Conservation (phyloP, 495 filamentous ascomycete species). For the Tuber umbilicatum region DNA sequence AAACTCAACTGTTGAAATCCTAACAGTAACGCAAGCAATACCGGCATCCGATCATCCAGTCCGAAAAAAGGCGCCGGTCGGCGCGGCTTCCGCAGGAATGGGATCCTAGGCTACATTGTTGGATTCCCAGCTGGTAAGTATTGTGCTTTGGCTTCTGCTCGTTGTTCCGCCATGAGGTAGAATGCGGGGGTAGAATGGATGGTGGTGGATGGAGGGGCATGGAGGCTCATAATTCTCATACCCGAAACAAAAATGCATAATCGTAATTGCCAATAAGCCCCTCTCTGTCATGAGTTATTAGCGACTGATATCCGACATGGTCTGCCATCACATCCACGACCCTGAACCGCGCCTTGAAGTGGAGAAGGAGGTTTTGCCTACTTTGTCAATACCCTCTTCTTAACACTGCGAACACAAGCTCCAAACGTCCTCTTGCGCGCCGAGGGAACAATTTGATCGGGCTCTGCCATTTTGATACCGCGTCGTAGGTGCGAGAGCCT, state of each 20-base stretch:
- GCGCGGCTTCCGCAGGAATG: constrained; percentile 65
- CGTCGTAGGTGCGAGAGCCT: neutral
- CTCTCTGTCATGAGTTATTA: constrained; percentile 43
- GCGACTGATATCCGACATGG: neutral
- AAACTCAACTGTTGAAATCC: constrained; percentile 57
- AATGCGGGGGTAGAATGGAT: neutral
- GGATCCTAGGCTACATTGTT: constrained; percentile 68
- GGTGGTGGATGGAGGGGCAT: neutral
- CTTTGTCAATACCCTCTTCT: constrained; percentile 50
- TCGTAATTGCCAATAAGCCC: constrained; percentile 81
- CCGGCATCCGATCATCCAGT: constrained; percentile 73
- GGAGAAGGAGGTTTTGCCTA: constrained; percentile 38
- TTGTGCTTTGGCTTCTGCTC: neutral
- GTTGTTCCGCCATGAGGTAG: neutral
- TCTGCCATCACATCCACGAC: neutral
- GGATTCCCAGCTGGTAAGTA: constrained; percentile 38
- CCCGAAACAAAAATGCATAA: constrained; percentile 57
- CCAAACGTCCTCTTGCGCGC: constrained; percentile 45
- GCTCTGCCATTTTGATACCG: constrained; percentile 30
- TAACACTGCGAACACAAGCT: constrained; percentile 44
- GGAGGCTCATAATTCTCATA: constrained; percentile 8
- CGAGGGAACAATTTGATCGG: constrained; percentile 52
- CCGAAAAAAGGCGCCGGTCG: constrained; percentile 76
- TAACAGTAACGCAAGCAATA: constrained; percentile 65
- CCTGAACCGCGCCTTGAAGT: neutral